These are phyloP conservation scores for Beauveria varroae DNA, from an alignment of 2,329 filamentous ascomycete genomes.

Conservation along the genomic window DNA sequence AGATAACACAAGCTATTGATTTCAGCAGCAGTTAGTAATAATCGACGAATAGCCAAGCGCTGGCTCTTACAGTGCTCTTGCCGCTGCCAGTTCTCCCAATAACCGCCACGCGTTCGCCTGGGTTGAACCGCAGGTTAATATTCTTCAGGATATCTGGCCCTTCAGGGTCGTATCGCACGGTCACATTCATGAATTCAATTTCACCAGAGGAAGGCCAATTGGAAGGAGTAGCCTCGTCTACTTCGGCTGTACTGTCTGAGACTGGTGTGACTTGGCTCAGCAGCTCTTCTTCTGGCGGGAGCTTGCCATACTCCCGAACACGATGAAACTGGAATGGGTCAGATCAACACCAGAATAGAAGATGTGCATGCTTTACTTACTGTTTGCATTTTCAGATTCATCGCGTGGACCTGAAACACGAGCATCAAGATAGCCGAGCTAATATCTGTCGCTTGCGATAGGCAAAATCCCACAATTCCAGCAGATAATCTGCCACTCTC, in stretches of 20 bases:
- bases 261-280: conserved; percentile 30
- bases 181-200: conserved; percentile 44
- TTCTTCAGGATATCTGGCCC: conserved; percentile 42
- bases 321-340: conserved; percentile 34
- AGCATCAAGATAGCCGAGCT: conserved; percentile 43
- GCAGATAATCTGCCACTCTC: conserved; percentile 39
- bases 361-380: conserved; percentile 26
- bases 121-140: conserved; percentile 44
- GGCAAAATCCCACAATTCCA: conserved; percentile 48
- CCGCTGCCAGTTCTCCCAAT: conserved; percentile 77
- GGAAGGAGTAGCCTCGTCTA: conserved; percentile 30
- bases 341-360: conserved; percentile 2
- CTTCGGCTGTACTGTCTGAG: conserved; percentile 31
- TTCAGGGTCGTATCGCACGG: conserved; percentile 38
- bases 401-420: conserved; percentile 46
- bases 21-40: background rate
- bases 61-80: conserved; percentile 62
- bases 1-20: conserved; percentile 40
- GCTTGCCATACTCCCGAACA: conserved; percentile 39
- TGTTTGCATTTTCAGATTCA: conserved; percentile 44
- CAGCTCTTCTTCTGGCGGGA: conserved; percentile 35
- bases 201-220: conserved; percentile 39
- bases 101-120: conserved; percentile 69
- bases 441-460: conserved; percentile 47
- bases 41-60: background rate